These are phyloP conservation scores for Metschnikowia sp. DNA, from an alignment of 805 yeast species.

Conservation along the genomic window DNA sequence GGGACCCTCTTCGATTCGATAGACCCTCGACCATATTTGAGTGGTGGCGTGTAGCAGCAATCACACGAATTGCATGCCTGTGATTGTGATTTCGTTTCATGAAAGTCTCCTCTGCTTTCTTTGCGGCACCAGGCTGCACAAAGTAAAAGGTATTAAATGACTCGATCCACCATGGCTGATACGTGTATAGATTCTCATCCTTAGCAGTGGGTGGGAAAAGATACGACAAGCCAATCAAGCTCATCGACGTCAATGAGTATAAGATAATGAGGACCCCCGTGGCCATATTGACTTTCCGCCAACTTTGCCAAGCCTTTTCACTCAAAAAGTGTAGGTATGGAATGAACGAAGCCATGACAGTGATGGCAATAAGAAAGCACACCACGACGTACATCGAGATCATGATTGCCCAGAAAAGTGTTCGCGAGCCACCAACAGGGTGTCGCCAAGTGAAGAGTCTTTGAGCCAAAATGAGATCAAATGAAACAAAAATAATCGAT, in stretches of 20 bases:
- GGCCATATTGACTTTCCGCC: conserved; percentile 27
- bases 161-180: conserved; percentile 79
- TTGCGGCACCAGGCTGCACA: conserved; percentile 51
- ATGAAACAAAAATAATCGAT: conserved; percentile 17
- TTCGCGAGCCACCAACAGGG: conserved; percentile 24
- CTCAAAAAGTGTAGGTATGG: conserved; percentile 19
- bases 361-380: conserved; percentile 14
- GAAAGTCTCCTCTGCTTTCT: conserved; percentile 45
- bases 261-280: conserved; percentile 30
- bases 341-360: conserved; percentile 17
- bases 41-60: conserved; percentile 53
- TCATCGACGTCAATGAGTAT: conserved; percentile 53
- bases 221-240: conserved; percentile 50
- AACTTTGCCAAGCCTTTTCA: conserved; percentile 14
- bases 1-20: conserved; percentile 37
- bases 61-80: conserved; percentile 53
- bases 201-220: conserved; percentile 50
- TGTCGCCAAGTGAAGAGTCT: conserved; percentile 25
- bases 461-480: conserved; percentile 23
- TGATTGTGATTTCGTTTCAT: conserved; percentile 47
- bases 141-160: conserved; percentile 57
- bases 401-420: conserved; percentile 21
- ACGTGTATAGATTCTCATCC: conserved; percentile 52
- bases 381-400: conserved; percentile 17
- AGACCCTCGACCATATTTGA: conserved; percentile 36